Percentiles rank a stretch among this genome's conserved stretches.
Conservation (phyloP, 108 stramenopile genomes). For the Epithemia pelagica region DNA sequence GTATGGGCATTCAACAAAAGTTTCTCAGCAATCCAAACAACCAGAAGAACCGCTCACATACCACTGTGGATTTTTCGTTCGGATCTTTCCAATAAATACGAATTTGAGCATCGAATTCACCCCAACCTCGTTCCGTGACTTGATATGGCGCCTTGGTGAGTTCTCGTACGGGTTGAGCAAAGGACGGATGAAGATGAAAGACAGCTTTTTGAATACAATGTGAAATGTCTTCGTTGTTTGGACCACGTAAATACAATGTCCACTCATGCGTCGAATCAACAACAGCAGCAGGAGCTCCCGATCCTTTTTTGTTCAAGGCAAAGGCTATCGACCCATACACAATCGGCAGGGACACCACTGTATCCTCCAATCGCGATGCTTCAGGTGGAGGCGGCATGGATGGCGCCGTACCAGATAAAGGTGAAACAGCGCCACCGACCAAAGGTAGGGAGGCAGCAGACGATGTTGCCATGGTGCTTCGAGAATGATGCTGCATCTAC, state of each 20-base stretch:
- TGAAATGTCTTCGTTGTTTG: conserved; percentile 80
- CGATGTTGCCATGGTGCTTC: no score
- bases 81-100: conserved; percentile 86
- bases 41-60: conserved; percentile 11
- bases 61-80: conserved; percentile 54
- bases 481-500: no score
- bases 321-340: conserved; percentile 92
- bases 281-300: background rate
- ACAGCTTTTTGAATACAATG: conserved; percentile 83
- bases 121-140: conserved; percentile 97
- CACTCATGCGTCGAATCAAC: conserved; percentile 83
- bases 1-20: no score
- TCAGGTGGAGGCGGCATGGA: no score
- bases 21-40: no score
- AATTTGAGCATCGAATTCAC: conserved; percentile 96
- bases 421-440: no score
- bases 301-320: conserved; percentile 53
- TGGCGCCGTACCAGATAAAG: no score
- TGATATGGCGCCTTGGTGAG: conserved; percentile 79
- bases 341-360: conserved; percentile 81
- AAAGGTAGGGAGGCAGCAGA: no score
- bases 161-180: conserved; percentile 80
- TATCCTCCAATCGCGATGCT: conserved; percentile 34
- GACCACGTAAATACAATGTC: conserved; percentile 86
- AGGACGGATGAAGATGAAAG: conserved; percentile 95